Evolutionary conservation across 1,284 basidiomycete genomes (phyloP).

Genomic region (Ustilago cynodontis): DNA sequence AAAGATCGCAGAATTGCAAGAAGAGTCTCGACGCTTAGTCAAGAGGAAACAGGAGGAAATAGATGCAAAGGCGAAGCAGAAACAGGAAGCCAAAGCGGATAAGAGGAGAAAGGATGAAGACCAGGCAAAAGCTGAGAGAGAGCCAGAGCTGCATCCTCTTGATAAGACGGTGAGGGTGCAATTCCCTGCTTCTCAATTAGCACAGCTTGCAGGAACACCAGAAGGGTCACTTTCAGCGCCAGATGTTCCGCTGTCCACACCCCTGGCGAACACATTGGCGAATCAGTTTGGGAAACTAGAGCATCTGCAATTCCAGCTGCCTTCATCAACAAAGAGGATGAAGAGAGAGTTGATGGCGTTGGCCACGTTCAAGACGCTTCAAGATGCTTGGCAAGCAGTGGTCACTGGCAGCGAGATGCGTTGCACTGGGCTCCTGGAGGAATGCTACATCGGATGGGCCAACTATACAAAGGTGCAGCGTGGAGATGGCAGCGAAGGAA

Average conservation of each 20-base stretch:
- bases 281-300: constrained; percentile 53
- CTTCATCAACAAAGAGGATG: constrained; percentile 38
- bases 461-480: constrained; percentile 28
- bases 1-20: constrained; percentile 40
- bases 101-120: constrained; percentile 29
- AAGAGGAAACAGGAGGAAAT: constrained; percentile 43
- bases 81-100: constrained; percentile 13
- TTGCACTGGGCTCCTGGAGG: constrained; percentile 57
- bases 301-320: constrained; percentile 43
- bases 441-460: constrained; percentile 63
- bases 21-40: constrained; percentile 47
- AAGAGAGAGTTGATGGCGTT: constrained; percentile 56
- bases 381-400: constrained; percentile 58
- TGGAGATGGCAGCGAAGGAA: constrained; percentile 10
- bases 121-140: constrained; percentile 20
- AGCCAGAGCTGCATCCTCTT: constrained; percentile 48
- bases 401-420: constrained; percentile 54
- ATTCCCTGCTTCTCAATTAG: constrained; percentile 56
- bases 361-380: constrained; percentile 51
- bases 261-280: constrained; percentile 40
- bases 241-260: constrained; percentile 29
- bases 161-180: constrained; percentile 57
- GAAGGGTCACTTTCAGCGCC: constrained; percentile 4
- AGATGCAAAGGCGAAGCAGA: constrained; percentile 30
- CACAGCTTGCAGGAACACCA: constrained; percentile 25